Evolutionary conservation across 371 early-diverging fungal species (phyloP), one percentile per base, ranked within the genome.

Genomic region (Mucor circinelloides): DNA sequence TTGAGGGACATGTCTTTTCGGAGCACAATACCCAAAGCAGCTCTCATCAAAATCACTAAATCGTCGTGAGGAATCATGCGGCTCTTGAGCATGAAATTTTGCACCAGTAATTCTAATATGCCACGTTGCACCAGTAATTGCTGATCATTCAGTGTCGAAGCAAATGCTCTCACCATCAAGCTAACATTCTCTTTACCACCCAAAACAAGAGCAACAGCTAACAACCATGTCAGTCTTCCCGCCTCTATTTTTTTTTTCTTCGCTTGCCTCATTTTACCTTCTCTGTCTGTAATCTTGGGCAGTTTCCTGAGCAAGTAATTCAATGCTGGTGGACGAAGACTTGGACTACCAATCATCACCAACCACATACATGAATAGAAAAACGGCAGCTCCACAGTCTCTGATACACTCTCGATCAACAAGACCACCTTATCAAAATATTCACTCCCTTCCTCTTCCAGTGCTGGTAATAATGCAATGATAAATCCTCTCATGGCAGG

Each of bases 1-100:
- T 95, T 97, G 25, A 97, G 85, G 2, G 97, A 95, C 95, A 97
- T 97, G 72, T 97, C 98, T 72, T 92, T 93, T 36, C 93, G 83
- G 60, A 96, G 70, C 13, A 96, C 94, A 27, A 95, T 94, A 2
- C 86, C 82, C 1, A 94, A 76, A 0, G 95, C 94, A 2, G 90
- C 78, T 42, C 78, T 77, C 70, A 93, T 84, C 34, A 97, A 74
- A 25, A 89, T 69, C 6, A 83, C 81, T 7, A 90, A 62, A 68
- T 93, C 92, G n/a, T 81, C 80, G 57, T 85, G 78, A 4, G 85
- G 77, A 23, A 93, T 88, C 60, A 91, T 76, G 17, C 90, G 88
- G 34, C 81, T 81, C 48, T 89, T 83, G 54, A 95, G 70, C 7
- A 91, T 89, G 55, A 95, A 91, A 57, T 92, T 87, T 10, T 87